Conservation (phyloP, 192 early-diverging fungal genomes). For the Backusella westeae region DNA sequence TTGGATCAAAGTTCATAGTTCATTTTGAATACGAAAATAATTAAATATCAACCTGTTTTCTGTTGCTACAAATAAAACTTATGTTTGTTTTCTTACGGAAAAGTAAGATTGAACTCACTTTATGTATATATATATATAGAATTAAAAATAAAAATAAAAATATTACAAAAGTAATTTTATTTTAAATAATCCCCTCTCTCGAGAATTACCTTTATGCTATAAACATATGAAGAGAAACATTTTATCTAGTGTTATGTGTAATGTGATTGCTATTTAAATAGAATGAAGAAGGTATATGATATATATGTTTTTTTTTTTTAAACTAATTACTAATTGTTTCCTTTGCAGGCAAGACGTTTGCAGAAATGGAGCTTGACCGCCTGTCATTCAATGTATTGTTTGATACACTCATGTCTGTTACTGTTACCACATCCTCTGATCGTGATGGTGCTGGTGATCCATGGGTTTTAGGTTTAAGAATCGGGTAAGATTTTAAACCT, state of each 20-base stretch:
- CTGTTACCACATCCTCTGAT: neutral
- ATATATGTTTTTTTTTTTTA: neutral
- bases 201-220: neutral
- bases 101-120: neutral
- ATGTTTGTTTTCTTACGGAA: neutral
- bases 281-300: neutral
- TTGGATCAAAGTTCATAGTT: neutral
- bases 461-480: neutral
- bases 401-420: neutral
- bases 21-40: too few relatives aligned
- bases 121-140: neutral
- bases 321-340: neutral
- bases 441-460: neutral
- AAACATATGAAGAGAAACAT: neutral
- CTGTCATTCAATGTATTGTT: neutral
- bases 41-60: neutral
- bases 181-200: neutral
- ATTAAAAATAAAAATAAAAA: neutral
- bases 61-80: neutral
- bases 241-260: neutral
- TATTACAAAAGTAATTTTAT: neutral
- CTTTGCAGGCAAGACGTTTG: neutral
- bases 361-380: neutral
- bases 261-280: neutral
- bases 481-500: neutral